Base-by-base conservation (phyloP, 1,284 basidiomycete species). In the Irpex sp. region DNA sequence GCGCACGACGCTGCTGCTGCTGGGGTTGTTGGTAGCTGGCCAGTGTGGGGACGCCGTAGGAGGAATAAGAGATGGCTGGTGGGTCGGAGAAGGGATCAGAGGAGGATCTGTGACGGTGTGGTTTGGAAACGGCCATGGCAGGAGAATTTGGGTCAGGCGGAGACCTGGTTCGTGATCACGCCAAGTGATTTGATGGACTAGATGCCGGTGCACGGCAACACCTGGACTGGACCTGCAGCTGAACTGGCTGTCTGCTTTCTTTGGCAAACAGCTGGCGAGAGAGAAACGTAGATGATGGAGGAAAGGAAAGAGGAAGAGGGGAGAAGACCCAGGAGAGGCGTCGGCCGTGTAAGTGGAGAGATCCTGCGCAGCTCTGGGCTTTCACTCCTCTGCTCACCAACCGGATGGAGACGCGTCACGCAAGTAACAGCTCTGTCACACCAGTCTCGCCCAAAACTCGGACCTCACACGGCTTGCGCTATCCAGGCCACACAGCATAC, bases 21-120 rank as follows among this genome's bases (percentile, higher is more conserved):
- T 62, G 65, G 7, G 70, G 71, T 49, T 71, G 67, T 71, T 73
- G 71, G 64, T 69, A 69, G 55, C 71, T 49, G 11, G 53, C 19
- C 63, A 73, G 72, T 37, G 72, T 74, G 36, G 72, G 72, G 51
- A 73, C 68, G 57, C 71, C 72, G 71, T 74, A 74, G 55, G 73
- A 59, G 55, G 72, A 72, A 66, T 72, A 73, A 63, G 72, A 70
- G 76, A 71, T 54, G 78, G 65, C 65, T 72, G 59, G 68, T 66
- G 70, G 82, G 78, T 84, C 82, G 59, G 76, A 76, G 75, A 89
- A 89, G 57, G 88, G 87, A 75, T 89, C 83, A 60, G 83, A 83
- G 60, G 83, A 71, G 43, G 83, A 81, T 71, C 83, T 78, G 67
- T 79, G 76, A 61, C 83, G 79, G 66, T 77, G 68, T 51, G 74